Percentiles rank a stretch among this genome's conserved stretches.
Evolutionary conservation across 345 rosid genomes (phyloP).

Genomic region (Anastatica hierochuntica): DNA sequence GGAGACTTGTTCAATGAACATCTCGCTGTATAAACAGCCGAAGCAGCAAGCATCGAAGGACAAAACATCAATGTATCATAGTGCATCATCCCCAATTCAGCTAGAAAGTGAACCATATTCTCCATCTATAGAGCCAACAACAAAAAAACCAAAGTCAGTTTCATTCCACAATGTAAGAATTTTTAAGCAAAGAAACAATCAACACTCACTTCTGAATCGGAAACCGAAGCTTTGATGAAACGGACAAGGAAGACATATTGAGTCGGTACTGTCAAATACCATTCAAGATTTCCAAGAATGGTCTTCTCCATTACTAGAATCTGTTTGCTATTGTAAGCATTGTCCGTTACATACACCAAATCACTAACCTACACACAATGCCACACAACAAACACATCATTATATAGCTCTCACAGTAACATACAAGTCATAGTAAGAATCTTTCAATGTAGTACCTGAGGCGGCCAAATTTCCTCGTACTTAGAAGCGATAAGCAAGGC

Average conservation of each 20-base stretch:
- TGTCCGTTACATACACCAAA: conserved; percentile 76
- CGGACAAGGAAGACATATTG: conserved; percentile 76
- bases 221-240: conserved; percentile 61
- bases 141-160: conserved; percentile 1
- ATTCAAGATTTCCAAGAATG: conserved; percentile 58
- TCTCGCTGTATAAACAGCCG: conserved; percentile 84
- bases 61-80: conserved; percentile 39
- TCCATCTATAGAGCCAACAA: conserved; percentile 37
- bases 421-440: background rate
- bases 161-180: background rate
- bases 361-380: conserved; percentile 44
- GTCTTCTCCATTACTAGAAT: conserved; percentile 75
- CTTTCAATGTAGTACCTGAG: conserved; percentile 37
- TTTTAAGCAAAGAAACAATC: background rate
- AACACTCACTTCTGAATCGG: conserved; percentile 48
- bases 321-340: conserved; percentile 65
- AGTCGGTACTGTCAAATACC: conserved; percentile 82
- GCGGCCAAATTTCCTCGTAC: conserved; percentile 96
- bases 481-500: conserved; percentile 87
- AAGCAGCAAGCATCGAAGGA: conserved; percentile 74
- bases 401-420: background rate
- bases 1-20: conserved; percentile 54
- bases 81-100: conserved; percentile 66
- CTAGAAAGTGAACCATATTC: conserved; percentile 60
- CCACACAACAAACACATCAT: background rate